Evolutionary conservation across 2,329 filamentous ascomycete genomes (phyloP), one percentile per base, ranked within the genome.

Genomic region (Blastomyces emzantsi): DNA sequence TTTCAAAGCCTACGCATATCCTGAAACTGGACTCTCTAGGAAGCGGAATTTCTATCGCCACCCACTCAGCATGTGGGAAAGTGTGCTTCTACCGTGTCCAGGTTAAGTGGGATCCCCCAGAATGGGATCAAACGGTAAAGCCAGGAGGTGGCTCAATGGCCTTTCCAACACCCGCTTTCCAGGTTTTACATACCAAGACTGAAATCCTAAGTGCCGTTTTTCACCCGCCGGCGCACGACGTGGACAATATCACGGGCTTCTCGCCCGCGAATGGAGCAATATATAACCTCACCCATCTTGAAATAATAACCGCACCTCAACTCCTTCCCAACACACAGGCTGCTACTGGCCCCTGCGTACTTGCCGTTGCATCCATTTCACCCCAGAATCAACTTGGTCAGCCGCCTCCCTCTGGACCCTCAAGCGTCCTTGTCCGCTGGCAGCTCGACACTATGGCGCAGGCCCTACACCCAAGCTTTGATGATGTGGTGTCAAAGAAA

Each of bases 401-500:
- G 39, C 81, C 87, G 39, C 86, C 83, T 36, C 52, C 33, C 15
- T n/a, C 36, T 67, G 85, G 87, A 41, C 79, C 85, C 0, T 85
- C 89, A 68, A 96, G 87, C 68, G 83, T 92, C 51, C 81, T 97
- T 66, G 87, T 91, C 66, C 84, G 89, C 66, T 97, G 93, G 93
- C 88, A 94, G 68, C 73, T 93, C 11, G 81, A 83, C 41, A 85
- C 89, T 41, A 81, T 85, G 58, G 77, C 82, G n/a, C 85, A 88
- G 66, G 81, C 78, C 11, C 77, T 95, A 8, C 89, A 94, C 71
- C 78, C 87, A 1, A 88, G 88, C 15, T 93, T 96, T 72, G 88
- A 91, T 67, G 88, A 92, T 69, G 80, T 94, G 33, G 85, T 86
- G 8, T 81, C 82, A 54, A 85, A 88, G 68, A 85, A 85, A 70